Evolutionary conservation across 2,329 filamentous ascomycete species (phyloP), one percentile per base, ranked within the genome.

Genomic region (Apiospora saccharicola): DNA sequence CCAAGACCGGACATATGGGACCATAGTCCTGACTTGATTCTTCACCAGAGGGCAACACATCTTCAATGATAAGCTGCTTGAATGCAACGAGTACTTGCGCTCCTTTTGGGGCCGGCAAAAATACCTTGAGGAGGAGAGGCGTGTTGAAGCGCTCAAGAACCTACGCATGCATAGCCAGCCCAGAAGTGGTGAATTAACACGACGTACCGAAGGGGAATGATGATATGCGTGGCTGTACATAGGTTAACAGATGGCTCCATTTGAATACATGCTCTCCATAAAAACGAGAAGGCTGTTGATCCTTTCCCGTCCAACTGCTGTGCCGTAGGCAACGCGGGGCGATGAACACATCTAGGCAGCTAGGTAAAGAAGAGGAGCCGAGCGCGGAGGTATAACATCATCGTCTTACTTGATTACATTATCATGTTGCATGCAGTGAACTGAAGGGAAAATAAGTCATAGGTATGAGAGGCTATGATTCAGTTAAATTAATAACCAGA

Each of bases 231-330:
- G 51, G 51, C 51, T 19, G 51, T 57, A 57, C 26, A 16, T 19
- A 26, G 51, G 26, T 30, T 30, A 2, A 30, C 26, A 14, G 26
- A 34, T 16, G 51, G 26, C 16, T 30, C 26, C 26, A 34, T 26
- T 19, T 34, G 26, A 14, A 19, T 57, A 57, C 24, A 12, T 53
- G 26, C n/a, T 34, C 26, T 57, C 26, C 24, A 34, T 57, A 30
- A 34, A 30, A 53, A 53, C 26, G 10, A 53, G 49, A 61, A 61
- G 53, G 53, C 26, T 61, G 53, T 61, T 37, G 53, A 61, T 61
- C 53, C 53, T 61, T 61, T 30, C 51, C 24, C 49, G 49, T 26
- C 13, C 26, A 57, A 16, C 13, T 30, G 51, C 51, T 57, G 51
- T 19, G 24, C 51, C 24, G 24, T 19, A 47, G 24, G 37, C 8